Evolutionary conservation across 805 yeast genomes (phyloP).

Genomic region (Jamesozyma rosinii): DNA sequence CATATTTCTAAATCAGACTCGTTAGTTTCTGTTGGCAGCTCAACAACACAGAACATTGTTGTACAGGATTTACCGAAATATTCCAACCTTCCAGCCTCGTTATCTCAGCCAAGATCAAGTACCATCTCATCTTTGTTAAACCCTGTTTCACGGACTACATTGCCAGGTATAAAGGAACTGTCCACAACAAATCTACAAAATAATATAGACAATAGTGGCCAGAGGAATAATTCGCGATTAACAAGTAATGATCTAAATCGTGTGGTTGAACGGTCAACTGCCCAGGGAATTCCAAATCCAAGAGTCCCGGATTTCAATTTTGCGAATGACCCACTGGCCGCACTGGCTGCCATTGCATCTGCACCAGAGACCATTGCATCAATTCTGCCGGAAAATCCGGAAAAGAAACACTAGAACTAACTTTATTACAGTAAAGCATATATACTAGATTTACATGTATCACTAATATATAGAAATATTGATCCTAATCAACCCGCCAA

Average conservation of each 20-base stretch:
- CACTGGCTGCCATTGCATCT: constrained; percentile 33
- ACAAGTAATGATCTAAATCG: background rate
- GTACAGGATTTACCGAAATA: constrained; percentile 2
- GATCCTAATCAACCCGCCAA: too few relatives aligned
- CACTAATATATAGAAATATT: too few relatives aligned
- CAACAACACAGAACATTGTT: background rate
- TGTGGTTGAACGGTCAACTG: background rate
- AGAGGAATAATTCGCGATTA: background rate
- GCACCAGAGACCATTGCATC: constrained; percentile 24
- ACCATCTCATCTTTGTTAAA: constrained; percentile 13
- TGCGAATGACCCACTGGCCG: constrained; percentile 31
- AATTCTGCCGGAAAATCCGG: constrained; percentile 2
- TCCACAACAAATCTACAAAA: background rate
- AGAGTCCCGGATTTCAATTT: constrained; percentile 15
- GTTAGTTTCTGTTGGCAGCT: background rate
- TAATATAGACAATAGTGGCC: background rate
- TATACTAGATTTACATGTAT: too few relatives aligned
- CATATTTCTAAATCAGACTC: background rate
- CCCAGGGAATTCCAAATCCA: background rate
- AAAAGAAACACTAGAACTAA: background rate
- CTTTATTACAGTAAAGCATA: too few relatives aligned
- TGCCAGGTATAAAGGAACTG: background rate
- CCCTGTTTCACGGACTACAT: constrained; percentile 4
- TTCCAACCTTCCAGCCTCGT: background rate
- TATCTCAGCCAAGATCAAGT: constrained; percentile 7